These are phyloP conservation scores for Asterophora parasitica DNA, from an alignment of 768 basidiomycete species.

Conservation along the genomic window DNA sequence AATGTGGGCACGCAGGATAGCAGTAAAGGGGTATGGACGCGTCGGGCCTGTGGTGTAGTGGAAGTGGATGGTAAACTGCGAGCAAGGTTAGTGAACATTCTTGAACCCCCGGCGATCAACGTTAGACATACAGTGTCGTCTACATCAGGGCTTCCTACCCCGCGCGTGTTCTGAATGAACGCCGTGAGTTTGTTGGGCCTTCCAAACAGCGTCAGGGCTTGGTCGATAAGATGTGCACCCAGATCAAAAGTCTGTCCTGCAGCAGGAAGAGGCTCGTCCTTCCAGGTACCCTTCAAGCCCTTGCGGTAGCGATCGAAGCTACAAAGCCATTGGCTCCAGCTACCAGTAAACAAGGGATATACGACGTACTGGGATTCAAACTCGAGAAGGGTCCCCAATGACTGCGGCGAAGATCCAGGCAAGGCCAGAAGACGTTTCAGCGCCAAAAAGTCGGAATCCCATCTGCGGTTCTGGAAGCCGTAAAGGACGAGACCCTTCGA, in stretches of 20 bases:
- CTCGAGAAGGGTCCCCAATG: constrained; percentile 59
- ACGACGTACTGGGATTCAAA: constrained; percentile 68
- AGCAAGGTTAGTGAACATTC: not conserved
- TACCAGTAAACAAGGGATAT: not conserved
- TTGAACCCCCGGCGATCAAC: not conserved
- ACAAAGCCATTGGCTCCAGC: not conserved
- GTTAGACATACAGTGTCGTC: constrained; percentile 54
- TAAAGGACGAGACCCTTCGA: constrained; percentile 61
- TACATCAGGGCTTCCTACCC: constrained; percentile 57
- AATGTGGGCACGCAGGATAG: constrained; percentile 62
- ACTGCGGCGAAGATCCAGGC: constrained; percentile 44
- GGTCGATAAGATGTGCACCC: constrained; percentile 78
- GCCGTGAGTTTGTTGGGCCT: constrained; percentile 64
- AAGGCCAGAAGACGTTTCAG: constrained; percentile 54
- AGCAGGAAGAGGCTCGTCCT: constrained; percentile 59
- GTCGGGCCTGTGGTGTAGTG: constrained; percentile 40
- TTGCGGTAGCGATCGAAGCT: constrained; percentile 76
- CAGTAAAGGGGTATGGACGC: constrained; percentile 53
- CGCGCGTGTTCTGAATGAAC: constrained; percentile 64
- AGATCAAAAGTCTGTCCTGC: constrained; percentile 73
- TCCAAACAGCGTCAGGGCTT: constrained; percentile 72
- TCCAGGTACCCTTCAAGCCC: constrained; percentile 70
- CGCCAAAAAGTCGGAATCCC: constrained; percentile 75
- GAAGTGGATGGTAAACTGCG: constrained; percentile 48
- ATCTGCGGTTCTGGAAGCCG: constrained; percentile 71